Percentiles rank a stretch among this genome's conserved stretches.
Conservation (phyloP, 495 filamentous ascomycete species). For the Hyaloscypha finlandica region DNA sequence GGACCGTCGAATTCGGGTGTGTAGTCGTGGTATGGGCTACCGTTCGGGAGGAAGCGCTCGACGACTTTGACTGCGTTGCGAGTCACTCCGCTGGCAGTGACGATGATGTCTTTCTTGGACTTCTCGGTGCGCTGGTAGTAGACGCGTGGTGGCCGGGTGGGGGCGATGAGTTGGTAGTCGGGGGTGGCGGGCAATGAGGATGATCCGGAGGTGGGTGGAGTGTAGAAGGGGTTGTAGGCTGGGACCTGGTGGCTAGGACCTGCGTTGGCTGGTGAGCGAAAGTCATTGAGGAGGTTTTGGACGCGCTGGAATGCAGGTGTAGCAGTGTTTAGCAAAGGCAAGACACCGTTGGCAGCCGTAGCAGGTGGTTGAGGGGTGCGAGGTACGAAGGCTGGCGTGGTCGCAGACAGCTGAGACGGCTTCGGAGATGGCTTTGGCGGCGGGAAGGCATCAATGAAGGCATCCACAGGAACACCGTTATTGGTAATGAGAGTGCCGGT, state of each 20-base stretch:
- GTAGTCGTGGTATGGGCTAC: neutral
- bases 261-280: too few species aligned
- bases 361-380: neutral
- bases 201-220: neutral
- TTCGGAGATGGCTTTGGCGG: neutral
- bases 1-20: neutral
- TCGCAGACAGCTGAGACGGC: slow-evolving; percentile 1
- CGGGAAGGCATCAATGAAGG: neutral
- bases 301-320: too few species aligned
- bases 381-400: slow-evolving; percentile 5
- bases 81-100: neutral
- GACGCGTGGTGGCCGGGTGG: neutral
- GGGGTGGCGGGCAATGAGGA: neutral
- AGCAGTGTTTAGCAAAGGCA: too few species aligned
- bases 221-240: neutral
- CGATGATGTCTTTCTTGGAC: slow-evolving; percentile 10
- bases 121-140: neutral
- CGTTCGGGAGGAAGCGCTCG: neutral
- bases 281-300: too few species aligned
- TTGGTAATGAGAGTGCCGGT: slow-evolving; percentile 8
- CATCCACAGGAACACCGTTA: neutral
- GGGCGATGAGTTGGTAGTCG: neutral
- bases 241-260: neutral
- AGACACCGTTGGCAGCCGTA: neutral
- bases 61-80: neutral